Conservation (phyloP, 1,139 yeast genomes). For the Pneumocystis oryctolagi region DNA sequence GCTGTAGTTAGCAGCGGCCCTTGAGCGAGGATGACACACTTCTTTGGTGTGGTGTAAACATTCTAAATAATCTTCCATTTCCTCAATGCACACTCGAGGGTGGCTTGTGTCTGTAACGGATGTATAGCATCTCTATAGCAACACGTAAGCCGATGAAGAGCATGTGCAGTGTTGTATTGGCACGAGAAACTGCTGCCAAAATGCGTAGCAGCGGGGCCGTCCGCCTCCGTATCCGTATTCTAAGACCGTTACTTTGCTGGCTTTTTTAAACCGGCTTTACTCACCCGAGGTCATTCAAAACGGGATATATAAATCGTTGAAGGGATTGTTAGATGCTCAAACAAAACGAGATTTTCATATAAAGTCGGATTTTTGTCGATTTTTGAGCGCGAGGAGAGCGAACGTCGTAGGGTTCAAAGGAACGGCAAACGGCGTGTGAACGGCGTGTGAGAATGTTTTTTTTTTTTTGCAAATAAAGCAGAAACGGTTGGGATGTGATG, state of each 20-base stretch:
- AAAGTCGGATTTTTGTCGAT: not conserved
- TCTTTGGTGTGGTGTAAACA: slow-evolving; percentile 37
- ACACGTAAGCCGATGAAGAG: not conserved
- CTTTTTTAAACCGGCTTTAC: not conserved
- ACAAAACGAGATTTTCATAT: not conserved
- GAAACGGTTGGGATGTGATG: no score
- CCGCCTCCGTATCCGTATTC: slow-evolving; percentile 33
- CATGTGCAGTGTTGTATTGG: not conserved
- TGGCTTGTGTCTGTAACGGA: slow-evolving; percentile 7
- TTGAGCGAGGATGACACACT: slow-evolving; percentile 13
- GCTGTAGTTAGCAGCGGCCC: not conserved
- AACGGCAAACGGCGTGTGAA: no score
- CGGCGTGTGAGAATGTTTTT: no score
- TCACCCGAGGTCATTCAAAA: not conserved
- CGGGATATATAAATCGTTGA: no score
- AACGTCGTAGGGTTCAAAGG: no score
- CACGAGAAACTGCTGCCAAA: slow-evolving; percentile 11
- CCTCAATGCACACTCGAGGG: slow-evolving; percentile 26
- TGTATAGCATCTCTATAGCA: not conserved
- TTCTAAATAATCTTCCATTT: slow-evolving; percentile 34
- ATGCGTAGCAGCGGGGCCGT: slow-evolving; percentile 34
- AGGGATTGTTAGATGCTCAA: not conserved
- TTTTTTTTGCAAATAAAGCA: no score
- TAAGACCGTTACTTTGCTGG: slow-evolving; percentile 20
- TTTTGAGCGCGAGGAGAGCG: no score